These are phyloP conservation scores for Colletotrichum simmondsii DNA, from an alignment of 2,329 filamentous ascomycete species.

Conservation along the genomic window DNA sequence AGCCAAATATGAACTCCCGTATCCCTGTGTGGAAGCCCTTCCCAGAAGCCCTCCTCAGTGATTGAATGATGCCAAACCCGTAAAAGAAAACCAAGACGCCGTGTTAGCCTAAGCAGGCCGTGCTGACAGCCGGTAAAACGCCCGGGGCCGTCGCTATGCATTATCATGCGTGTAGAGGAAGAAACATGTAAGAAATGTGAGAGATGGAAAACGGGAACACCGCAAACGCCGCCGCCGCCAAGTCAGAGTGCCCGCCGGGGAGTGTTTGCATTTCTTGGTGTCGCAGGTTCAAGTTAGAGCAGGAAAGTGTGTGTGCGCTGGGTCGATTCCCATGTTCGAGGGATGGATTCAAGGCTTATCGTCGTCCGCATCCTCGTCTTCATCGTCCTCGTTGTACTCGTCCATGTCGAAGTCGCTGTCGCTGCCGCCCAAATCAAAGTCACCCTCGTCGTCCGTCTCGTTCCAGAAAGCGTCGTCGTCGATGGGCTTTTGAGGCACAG, in stretches of 20 bases:
- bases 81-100: slow-evolving; percentile 21
- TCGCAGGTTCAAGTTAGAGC: neutral
- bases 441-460: slow-evolving; percentile 79
- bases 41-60: slow-evolving; percentile 15
- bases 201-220: neutral
- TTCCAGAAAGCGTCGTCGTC: slow-evolving; percentile 87
- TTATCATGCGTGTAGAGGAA: slow-evolving; percentile 28
- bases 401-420: slow-evolving; percentile 74
- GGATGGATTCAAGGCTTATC: slow-evolving; percentile 15
- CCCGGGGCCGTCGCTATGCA: slow-evolving; percentile 36
- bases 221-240: slow-evolving; percentile 3
- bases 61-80: slow-evolving; percentile 32
- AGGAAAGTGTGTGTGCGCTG: neutral
- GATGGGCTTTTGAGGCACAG: slow-evolving; percentile 67
- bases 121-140: slow-evolving; percentile 33
- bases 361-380: slow-evolving; percentile 62
- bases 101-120: slow-evolving; percentile 25
- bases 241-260: neutral
- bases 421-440: slow-evolving; percentile 74
- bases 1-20: slow-evolving; percentile 10
- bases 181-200: neutral
- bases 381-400: slow-evolving; percentile 68
- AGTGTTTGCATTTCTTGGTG: neutral
- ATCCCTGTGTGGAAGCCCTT: slow-evolving; percentile 16
- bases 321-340: neutral